These are phyloP conservation scores for Heimioporus punctisporus DNA, from an alignment of 1,284 basidiomycete species.

Conservation along the genomic window DNA sequence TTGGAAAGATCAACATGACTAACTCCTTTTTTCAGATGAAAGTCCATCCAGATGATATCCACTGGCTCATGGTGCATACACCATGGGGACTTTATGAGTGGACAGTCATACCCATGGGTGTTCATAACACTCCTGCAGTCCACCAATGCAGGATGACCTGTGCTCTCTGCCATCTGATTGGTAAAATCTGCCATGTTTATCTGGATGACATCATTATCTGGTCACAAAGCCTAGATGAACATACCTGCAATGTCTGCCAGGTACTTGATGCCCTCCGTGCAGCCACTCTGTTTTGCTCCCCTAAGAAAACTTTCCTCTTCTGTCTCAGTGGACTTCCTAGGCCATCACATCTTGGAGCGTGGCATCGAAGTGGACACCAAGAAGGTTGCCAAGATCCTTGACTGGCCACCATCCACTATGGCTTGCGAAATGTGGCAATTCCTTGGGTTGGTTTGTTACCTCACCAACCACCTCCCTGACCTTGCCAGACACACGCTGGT, in stretches of 20 bases:
- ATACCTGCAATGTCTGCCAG: constrained; percentile 19
- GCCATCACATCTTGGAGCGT: too few relatives aligned
- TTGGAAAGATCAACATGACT: constrained; percentile 39
- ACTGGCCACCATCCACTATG: too few relatives aligned
- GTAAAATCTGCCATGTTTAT: constrained; percentile 30
- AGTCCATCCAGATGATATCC: constrained; percentile 34
- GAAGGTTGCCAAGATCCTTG: too few relatives aligned
- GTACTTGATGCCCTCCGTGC: not conserved
- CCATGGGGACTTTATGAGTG: constrained; percentile 30
- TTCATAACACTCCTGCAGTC: constrained; percentile 19
- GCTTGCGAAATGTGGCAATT: too few relatives aligned
- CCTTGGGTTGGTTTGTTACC: too few relatives aligned
- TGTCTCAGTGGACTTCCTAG: too few relatives aligned
- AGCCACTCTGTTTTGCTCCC: too few relatives aligned
- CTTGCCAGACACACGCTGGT: not conserved
- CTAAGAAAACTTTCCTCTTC: too few relatives aligned
- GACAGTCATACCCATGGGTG: constrained; percentile 27
- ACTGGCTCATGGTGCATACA: constrained; percentile 12
- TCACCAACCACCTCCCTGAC: too few relatives aligned
- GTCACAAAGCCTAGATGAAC: constrained; percentile 30
- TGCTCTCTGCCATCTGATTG: constrained; percentile 18
- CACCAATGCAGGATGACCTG: constrained; percentile 21
- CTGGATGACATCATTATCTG: constrained; percentile 43
- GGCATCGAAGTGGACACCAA: too few relatives aligned
- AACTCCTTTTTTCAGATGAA: constrained; percentile 16